phyloP scores from a whole-genome alignment of 1,139 yeast species.

The Eremothecium coryli region DNA sequence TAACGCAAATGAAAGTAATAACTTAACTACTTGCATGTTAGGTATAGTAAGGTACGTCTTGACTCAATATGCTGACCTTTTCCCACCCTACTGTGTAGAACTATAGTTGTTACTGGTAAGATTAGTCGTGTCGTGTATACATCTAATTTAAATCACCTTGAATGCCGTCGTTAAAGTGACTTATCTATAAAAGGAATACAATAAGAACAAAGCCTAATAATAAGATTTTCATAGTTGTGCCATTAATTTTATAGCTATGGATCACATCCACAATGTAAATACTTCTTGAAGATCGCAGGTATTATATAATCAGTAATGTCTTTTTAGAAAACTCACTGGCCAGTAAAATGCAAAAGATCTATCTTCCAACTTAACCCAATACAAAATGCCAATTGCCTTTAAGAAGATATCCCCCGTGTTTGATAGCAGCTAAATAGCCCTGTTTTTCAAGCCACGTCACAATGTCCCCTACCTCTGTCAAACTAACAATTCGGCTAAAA shows the following conservation, averaged over 20 bases:
- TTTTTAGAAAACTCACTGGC: neutral
- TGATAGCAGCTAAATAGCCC: slow-evolving; percentile 35
- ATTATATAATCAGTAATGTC: too few species aligned
- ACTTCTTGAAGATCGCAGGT: neutral
- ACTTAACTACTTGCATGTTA: too few species aligned
- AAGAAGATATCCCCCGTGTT: slow-evolving; percentile 42
- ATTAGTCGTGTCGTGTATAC: too few species aligned
- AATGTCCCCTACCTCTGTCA: slow-evolving; percentile 42
- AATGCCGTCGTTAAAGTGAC: too few species aligned
- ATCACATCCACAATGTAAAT: neutral
- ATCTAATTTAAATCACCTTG: too few species aligned
- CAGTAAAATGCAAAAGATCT: neutral
- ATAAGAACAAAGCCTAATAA: slow-evolving; percentile 1
- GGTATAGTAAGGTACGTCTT: too few species aligned
- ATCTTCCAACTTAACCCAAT: slow-evolving; percentile 5
- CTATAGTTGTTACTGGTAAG: too few species aligned
- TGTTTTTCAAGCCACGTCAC: slow-evolving; percentile 50
- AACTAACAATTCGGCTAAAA: slow-evolving; percentile 38
- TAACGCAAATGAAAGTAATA: too few species aligned
- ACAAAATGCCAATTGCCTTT: slow-evolving; percentile 44
- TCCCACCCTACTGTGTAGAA: too few species aligned
- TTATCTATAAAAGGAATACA: neutral
- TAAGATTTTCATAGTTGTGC: neutral
- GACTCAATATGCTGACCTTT: too few species aligned
- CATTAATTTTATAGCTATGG: neutral